Evolutionary conservation across 2,329 filamentous ascomycete species (phyloP).

Genomic region (Xenosphaeropsis pyriputrescens): DNA sequence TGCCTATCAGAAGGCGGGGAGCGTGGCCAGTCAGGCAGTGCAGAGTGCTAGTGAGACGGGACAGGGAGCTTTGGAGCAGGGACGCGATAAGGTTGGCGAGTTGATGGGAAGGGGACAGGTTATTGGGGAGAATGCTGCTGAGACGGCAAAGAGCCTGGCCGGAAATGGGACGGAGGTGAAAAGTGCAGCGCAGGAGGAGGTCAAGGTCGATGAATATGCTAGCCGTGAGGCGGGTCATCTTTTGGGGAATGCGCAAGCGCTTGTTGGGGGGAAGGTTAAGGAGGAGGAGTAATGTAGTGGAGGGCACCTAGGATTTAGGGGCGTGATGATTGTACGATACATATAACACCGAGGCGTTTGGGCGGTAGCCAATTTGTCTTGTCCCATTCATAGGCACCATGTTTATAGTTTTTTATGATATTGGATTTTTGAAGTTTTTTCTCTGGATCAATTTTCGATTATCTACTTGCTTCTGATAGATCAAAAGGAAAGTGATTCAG

Average conservation of each 20-base stretch:
- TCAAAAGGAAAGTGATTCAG: too few relatives aligned
- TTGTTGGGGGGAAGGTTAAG: constrained; percentile 11
- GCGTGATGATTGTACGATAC: too few relatives aligned
- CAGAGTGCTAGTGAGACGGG: constrained; percentile 7
- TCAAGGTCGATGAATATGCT: constrained; percentile 2
- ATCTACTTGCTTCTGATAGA: too few relatives aligned
- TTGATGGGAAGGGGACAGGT: not conserved
- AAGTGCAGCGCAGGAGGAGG: not conserved
- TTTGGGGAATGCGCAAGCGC: constrained; percentile 14
- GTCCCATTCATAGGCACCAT: too few relatives aligned
- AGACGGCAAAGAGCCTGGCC: not conserved
- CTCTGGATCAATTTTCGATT: too few relatives aligned
- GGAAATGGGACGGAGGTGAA: not conserved
- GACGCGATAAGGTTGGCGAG: not conserved
- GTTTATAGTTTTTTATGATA: too few relatives aligned
- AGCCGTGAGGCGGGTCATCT: constrained; percentile 13
- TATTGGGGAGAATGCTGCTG: constrained; percentile 1
- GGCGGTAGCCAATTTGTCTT: too few relatives aligned
- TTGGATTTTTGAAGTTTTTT: too few relatives aligned
- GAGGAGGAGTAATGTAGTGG: constrained; percentile 5
- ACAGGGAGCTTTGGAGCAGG: constrained; percentile 6
- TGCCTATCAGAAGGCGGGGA: constrained; percentile 3
- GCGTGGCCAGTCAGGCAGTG: constrained; percentile 7
- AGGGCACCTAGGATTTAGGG: too few relatives aligned
- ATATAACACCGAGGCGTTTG: too few relatives aligned